Evolutionary conservation across 805 yeast species (phyloP).

Genomic region (Saturnispora sanitii): DNA sequence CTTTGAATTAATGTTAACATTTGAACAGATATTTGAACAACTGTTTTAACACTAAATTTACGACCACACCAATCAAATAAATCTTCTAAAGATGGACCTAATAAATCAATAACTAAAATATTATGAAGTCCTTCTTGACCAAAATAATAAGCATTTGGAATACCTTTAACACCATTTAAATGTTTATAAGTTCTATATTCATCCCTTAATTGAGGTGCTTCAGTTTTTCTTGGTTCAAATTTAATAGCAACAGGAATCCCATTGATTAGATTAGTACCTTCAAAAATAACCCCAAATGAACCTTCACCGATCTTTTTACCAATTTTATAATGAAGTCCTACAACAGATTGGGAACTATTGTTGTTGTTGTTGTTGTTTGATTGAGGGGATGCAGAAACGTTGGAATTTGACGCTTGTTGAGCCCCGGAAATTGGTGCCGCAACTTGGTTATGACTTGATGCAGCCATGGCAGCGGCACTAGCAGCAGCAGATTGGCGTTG

Average conservation of each 20-base stretch:
- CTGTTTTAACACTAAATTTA: slow-evolving; percentile 77
- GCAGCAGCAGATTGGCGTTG: slow-evolving; percentile 23
- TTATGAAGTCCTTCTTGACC: slow-evolving; percentile 98
- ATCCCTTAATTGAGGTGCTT: slow-evolving; percentile 94
- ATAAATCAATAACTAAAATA: slow-evolving; percentile 83
- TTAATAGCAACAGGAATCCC: slow-evolving; percentile 93
- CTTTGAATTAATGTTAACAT: slow-evolving; percentile 83
- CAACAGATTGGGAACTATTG: slow-evolving; percentile 40
- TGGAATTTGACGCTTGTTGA: slow-evolving; percentile 8
- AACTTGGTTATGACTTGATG: slow-evolving; percentile 19
- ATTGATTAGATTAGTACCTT: slow-evolving; percentile 86
- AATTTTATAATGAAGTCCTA: slow-evolving; percentile 91
- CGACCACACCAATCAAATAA: slow-evolving; percentile 98
- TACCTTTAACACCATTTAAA: slow-evolving; percentile 70
- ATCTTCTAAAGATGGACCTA: slow-evolving; percentile 95
- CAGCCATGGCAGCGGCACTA: slow-evolving; percentile 28
- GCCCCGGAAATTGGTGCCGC: slow-evolving; percentile 13
- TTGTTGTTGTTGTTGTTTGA: slow-evolving; percentile 5
- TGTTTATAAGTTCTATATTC: slow-evolving; percentile 94
- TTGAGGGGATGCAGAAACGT: no score
- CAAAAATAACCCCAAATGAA: slow-evolving; percentile 94
- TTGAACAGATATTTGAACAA: slow-evolving; percentile 87
- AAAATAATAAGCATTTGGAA: slow-evolving; percentile 94
- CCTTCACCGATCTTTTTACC: slow-evolving; percentile 99
- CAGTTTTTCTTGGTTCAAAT: slow-evolving; percentile 93